These are phyloP conservation scores for Annulohypoxylon stygium DNA, from an alignment of 495 filamentous ascomycete genomes.

Conservation along the genomic window DNA sequence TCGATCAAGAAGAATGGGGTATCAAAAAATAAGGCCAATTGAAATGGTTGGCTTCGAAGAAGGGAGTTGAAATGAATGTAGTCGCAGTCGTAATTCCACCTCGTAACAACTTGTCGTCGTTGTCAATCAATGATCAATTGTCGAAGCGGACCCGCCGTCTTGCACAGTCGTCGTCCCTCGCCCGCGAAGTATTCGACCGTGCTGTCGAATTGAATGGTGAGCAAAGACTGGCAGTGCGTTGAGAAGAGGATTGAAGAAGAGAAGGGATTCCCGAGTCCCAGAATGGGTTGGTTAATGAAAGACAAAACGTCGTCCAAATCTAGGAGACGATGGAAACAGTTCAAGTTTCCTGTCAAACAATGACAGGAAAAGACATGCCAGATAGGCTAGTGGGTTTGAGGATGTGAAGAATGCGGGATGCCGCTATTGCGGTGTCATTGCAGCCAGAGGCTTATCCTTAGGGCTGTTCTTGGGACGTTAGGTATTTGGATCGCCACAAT, in stretches of 20 bases:
- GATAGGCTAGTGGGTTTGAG: slow-evolving; percentile 34
- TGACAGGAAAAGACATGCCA: slow-evolving; percentile 43
- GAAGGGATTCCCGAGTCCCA: slow-evolving; percentile 29
- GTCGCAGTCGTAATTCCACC: slow-evolving; percentile 27
- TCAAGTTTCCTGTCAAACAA: slow-evolving; percentile 26
- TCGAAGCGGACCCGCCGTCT: slow-evolving; percentile 57
- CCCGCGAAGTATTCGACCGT: slow-evolving; percentile 68
- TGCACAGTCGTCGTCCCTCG: slow-evolving; percentile 66
- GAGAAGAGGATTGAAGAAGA: slow-evolving; percentile 30
- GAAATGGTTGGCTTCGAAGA: slow-evolving; percentile 38
- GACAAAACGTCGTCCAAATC: slow-evolving; percentile 35
- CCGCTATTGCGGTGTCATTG: slow-evolving; percentile 41
- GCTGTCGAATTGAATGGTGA: slow-evolving; percentile 44
- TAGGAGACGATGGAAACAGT: slow-evolving; percentile 32
- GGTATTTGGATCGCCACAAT: slow-evolving; percentile 18
- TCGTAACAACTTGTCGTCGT: slow-evolving; percentile 46
- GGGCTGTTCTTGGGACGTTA: slow-evolving; percentile 4
- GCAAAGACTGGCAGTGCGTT: slow-evolving; percentile 26
- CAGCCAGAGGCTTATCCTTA: slow-evolving; percentile 29
- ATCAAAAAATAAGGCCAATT: slow-evolving; percentile 50
- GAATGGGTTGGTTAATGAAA: slow-evolving; percentile 32
- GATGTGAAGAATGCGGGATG: slow-evolving; percentile 23
- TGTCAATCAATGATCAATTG: slow-evolving; percentile 50
- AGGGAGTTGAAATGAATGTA: slow-evolving; percentile 42
- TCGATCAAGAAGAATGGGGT: slow-evolving; percentile 40